Evolutionary conservation across 2,329 filamentous ascomycete genomes (phyloP).

Genomic region (Fusarium sp.): DNA sequence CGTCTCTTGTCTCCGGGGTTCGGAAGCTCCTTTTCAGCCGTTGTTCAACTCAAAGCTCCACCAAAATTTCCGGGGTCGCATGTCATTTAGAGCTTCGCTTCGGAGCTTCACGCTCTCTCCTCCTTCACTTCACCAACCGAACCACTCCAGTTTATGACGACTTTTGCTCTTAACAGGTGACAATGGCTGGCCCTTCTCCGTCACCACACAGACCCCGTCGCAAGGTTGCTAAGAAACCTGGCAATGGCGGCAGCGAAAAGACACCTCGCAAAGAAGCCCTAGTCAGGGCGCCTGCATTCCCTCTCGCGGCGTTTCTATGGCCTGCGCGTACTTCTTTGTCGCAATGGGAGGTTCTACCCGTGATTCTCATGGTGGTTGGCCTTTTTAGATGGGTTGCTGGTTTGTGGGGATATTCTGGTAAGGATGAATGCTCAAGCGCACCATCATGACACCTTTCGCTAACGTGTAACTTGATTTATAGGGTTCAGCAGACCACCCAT

Average conservation of each 20-base stretch:
- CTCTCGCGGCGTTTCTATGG: constrained; percentile 94
- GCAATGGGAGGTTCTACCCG: constrained; percentile 90
- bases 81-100: constrained; percentile 28
- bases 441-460: constrained; percentile 22
- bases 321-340: constrained; percentile 84
- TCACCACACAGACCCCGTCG: constrained; percentile 70
- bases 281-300: constrained; percentile 78
- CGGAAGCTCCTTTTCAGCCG: constrained; percentile 38
- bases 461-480: constrained; percentile 48
- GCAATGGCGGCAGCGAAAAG: constrained; percentile 51
- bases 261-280: constrained; percentile 55
- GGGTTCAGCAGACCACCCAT: constrained; percentile 86
- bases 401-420: constrained; percentile 95
- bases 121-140: constrained; percentile 21
- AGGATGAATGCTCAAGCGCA: constrained; percentile 30
- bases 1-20: constrained; percentile 37
- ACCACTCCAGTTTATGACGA: constrained; percentile 33
- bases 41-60: constrained; percentile 24
- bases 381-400: constrained; percentile 94
- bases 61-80: constrained; percentile 36
- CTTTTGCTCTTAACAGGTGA: constrained; percentile 43
- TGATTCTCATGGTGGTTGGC: constrained; percentile 89
- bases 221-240: constrained; percentile 62
- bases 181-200: constrained; percentile 65
- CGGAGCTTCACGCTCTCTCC: constrained; percentile 30